Percentiles rank a stretch among this genome's conserved stretches.
Evolutionary conservation across 768 basidiomycete genomes (phyloP).

Genomic region (Strobilomyces confusus): DNA sequence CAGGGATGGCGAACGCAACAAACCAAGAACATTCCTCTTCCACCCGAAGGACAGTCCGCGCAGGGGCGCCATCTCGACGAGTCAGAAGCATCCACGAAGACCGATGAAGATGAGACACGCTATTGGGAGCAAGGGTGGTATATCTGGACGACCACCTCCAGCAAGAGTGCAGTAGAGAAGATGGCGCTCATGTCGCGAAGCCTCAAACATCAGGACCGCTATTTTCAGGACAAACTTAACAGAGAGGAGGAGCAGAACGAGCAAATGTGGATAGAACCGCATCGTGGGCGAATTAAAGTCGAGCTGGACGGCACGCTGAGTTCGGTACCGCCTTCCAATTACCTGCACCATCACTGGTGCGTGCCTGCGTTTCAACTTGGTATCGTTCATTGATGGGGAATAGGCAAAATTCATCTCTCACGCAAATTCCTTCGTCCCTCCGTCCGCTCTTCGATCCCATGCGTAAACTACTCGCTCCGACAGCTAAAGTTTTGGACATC

Average conservation of each 20-base stretch:
- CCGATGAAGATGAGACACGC: constrained; percentile 37
- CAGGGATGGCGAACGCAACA: constrained; percentile 36
- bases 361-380: constrained; percentile 23
- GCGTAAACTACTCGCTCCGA: constrained; percentile 53
- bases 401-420: constrained; percentile 51
- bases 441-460: constrained; percentile 52
- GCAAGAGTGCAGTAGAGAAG: constrained; percentile 51
- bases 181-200: constrained; percentile 56
- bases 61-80: constrained; percentile 20
- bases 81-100: constrained; percentile 11
- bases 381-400: neutral
- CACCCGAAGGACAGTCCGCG: constrained; percentile 57
- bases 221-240: constrained; percentile 27
- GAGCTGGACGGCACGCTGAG: constrained; percentile 30
- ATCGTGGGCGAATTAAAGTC: constrained; percentile 20
- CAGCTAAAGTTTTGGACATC: constrained; percentile 47
- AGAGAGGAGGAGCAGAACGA: constrained; percentile 52
- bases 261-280: constrained; percentile 34
- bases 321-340: constrained; percentile 22
- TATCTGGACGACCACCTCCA: constrained; percentile 59
- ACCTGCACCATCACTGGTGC: constrained; percentile 33
- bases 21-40: constrained; percentile 58
- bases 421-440: constrained; percentile 55
- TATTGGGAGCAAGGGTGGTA: constrained; percentile 78
- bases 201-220: constrained; percentile 44